Conservation (phyloP, 306 rosid species). For the Medicago arabica region DNA sequence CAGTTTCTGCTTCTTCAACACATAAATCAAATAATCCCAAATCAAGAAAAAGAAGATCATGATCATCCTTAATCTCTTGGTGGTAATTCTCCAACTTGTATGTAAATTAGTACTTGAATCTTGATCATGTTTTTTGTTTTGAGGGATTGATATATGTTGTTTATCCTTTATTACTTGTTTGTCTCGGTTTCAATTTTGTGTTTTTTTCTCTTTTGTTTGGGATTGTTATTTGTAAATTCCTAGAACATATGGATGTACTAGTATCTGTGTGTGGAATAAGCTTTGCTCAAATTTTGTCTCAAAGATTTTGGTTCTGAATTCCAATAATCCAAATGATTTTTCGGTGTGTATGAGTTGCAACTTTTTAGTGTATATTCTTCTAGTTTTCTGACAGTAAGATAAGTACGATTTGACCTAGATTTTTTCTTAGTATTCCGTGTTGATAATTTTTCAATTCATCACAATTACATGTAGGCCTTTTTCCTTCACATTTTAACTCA, state of each 20-base stretch:
- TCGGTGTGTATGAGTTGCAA: no score
- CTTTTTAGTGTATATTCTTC: no score
- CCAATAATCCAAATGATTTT: no score
- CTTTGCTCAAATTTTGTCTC: not conserved
- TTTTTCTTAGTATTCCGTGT: no score
- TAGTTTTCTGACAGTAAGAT: no score
- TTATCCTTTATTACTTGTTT: not conserved
- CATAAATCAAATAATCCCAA: slow-evolving; percentile 37
- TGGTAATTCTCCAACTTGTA: not conserved
- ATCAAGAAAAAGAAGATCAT: slow-evolving; percentile 51
- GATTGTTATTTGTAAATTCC: not conserved
- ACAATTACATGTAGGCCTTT: no score
- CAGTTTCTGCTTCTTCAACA: slow-evolving; percentile 23
- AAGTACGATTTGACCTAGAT: no score
- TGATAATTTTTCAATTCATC: no score
- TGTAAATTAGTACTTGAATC: slow-evolving; percentile 26
- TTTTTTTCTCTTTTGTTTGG: not conserved
- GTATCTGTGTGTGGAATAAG: not conserved
- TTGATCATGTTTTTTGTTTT: no score
- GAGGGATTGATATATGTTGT: not conserved
- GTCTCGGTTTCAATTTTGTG: not conserved
- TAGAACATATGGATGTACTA: not conserved
- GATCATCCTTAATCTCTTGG: not conserved
- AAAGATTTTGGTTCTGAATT: no score
- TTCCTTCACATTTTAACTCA: no score